Evolutionary conservation across 2,329 filamentous ascomycete genomes (phyloP), one percentile per base, ranked within the genome.

Genomic region (Thelonectria discophora): DNA sequence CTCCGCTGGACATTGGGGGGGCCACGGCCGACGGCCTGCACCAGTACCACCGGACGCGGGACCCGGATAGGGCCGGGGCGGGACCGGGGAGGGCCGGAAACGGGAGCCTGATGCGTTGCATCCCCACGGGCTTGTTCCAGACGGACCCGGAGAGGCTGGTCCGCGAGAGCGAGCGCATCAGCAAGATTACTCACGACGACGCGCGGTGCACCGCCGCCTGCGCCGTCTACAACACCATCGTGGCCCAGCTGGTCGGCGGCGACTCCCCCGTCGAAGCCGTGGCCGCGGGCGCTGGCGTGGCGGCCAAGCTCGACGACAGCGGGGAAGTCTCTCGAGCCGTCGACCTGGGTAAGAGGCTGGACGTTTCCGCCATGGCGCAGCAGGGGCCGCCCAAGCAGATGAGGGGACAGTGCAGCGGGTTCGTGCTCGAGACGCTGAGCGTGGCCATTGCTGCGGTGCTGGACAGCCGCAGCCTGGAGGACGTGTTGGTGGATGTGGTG

Each of bases 81-180:
- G 81, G 80, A 0, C 48, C 63, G 2, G 79, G 76, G 3, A 66
- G 65, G 7, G 77, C 78, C 1, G 81, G 81, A 13, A 82, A 83
- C 55, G 80, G 81, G 5, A 80, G 77, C 37, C 65, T 83, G 62
- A 83, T 83, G 81, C 74, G 81, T 3, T 83, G 81, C 62, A 72
- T 83, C 1, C 76, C 81, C 0, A 82, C 80, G 0, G 81, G 71
- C 0, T 65, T 82, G 13, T 81, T 83, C 52, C 72, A 74, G 30
- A 18, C 13, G 0, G 72, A 76, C 11, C 52, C 50, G 2, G 65
- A 71, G 1, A 69, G 60, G 24, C 18, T 76, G 5, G 49, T 77
- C 4, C 43, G 47, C 1, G 76, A 81, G 50, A 76, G 75, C 46
- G 54, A 74, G 8, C 71, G 72, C 5, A 77, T 81, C 56, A 80